Conservation (phyloP, 768 basidiomycete species). For the Tephrocybe sp. region DNA sequence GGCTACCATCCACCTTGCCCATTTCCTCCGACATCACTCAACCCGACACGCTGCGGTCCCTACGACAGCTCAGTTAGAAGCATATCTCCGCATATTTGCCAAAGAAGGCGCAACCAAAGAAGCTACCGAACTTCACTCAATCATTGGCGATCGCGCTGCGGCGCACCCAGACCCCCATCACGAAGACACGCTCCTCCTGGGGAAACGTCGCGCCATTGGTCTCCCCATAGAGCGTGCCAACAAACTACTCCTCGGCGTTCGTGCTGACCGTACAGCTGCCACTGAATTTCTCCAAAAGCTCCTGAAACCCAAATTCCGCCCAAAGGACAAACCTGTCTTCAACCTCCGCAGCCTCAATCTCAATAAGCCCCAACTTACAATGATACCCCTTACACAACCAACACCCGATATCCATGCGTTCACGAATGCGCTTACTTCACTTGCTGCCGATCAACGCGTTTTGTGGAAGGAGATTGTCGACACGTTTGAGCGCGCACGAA, state of each 20-base stretch:
- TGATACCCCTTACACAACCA: conserved; percentile 22
- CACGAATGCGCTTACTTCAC: conserved; percentile 46
- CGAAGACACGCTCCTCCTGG: conserved; percentile 1
- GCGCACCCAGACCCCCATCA: background rate
- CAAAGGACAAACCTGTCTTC: conserved; percentile 1
- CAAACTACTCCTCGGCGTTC: conserved; percentile 42
- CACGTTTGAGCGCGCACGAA: conserved; percentile 6
- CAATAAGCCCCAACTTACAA: conserved; percentile 2
- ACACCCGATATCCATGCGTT: conserved; percentile 44
- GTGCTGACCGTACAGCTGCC: conserved; percentile 42
- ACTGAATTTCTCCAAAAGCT: conserved; percentile 46
- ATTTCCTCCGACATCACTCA: conserved; percentile 45
- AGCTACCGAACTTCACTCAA: conserved; percentile 8
- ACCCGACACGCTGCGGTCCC: conserved; percentile 38
- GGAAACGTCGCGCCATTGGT: background rate
- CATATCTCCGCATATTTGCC: conserved; percentile 47
- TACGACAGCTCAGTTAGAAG: conserved; percentile 43
- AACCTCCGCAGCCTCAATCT: background rate
- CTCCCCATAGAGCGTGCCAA: conserved; percentile 32
- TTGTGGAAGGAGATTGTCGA: conserved; percentile 8
- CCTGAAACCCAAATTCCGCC: conserved; percentile 5
- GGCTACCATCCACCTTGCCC: conserved; percentile 49
- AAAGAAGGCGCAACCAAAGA: conserved; percentile 29
- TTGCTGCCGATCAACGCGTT: conserved; percentile 36
- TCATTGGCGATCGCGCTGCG: conserved; percentile 30